Percentiles rank a stretch among this genome's conserved stretches.
phyloP scores from a whole-genome alignment of 148 eudicot genomes.

The Cornus suecica region DNA sequence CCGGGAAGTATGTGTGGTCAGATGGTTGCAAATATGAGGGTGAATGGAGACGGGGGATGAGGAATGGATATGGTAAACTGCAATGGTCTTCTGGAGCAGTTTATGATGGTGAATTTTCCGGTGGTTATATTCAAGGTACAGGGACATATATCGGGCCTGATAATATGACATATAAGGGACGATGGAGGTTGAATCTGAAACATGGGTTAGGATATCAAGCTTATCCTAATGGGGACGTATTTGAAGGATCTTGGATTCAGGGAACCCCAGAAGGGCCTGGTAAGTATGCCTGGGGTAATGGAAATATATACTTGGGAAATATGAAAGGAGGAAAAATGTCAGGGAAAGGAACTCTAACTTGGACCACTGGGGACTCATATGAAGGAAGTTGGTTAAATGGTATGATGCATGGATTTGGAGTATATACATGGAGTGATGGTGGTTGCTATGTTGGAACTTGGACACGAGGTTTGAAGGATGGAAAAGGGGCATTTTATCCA shows the following conservation, averaged over 20 bases:
- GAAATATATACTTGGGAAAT: slow-evolving; percentile 78
- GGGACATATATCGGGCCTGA: slow-evolving; percentile 65
- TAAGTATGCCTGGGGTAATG: slow-evolving; percentile 79
- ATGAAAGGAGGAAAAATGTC: slow-evolving; percentile 96
- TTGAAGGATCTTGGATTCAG: slow-evolving; percentile 96
- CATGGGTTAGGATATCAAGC: slow-evolving; percentile 90
- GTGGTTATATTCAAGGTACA: slow-evolving; percentile 84
- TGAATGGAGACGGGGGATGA: slow-evolving; percentile 89
- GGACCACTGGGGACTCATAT: slow-evolving; percentile 83
- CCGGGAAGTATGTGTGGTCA: slow-evolving; percentile 78
- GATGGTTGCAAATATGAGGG: slow-evolving; percentile 86
- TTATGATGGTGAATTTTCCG: slow-evolving; percentile 91
- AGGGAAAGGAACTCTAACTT: slow-evolving; percentile 85
- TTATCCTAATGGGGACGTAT: slow-evolving; percentile 72
- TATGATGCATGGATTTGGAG: slow-evolving; percentile 91
- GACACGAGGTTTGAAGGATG: slow-evolving; percentile 95
- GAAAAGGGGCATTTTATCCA: slow-evolving; percentile 91
- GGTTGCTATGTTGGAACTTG: slow-evolving; percentile 93
- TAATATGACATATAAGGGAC: slow-evolving; percentile 63
- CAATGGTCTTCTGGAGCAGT: slow-evolving; percentile 74
- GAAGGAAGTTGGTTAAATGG: slow-evolving; percentile 92
- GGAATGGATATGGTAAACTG: slow-evolving; percentile 82
- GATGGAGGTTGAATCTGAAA: slow-evolving; percentile 86
- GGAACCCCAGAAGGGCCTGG: slow-evolving; percentile 95
- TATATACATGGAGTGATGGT: slow-evolving; percentile 87